Evolutionary conservation across 805 yeast genomes (phyloP), one percentile per base, ranked within the genome.

Genomic region (Barnettozyma populi): DNA sequence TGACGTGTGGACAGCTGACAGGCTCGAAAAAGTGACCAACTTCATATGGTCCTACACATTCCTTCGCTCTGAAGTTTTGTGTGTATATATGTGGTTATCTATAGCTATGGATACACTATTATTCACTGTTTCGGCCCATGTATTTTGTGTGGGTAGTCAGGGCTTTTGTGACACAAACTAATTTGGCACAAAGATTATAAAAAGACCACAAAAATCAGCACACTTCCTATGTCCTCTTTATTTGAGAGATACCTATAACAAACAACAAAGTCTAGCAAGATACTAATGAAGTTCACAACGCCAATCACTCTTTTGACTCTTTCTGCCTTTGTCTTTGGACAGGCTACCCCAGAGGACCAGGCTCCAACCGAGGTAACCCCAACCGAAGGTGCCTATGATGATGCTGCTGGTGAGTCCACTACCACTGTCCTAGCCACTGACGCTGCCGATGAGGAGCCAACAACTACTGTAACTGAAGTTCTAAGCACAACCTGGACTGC

Each of bases 401-500:
- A 52, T 24, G 39, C 37, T 23, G 13, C 19, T 20, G 43, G 66
- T 69, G 36, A 61, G 68, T 38, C 75, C 7, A 50, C 63, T 5
- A 23, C 42, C 34, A 25, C 42, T 5, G 34, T 27, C 23, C 42
- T 27, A 18, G 42, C 32, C 42, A 57, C 62, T 18, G 64, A 63
- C 13, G 79, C 75, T 62, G 36, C 20, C 35, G 47, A 19, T 19
- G 50, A 39, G 5, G 38, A 35, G 10, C 20, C 43, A 24, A 38
- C 43, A n/a, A 14, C 46, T 3, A 23, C 46, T n/a, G 18, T 46
- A 11, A 42, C 48, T 25, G 39, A 41, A 20, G 70, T 75, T 49
- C 27, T 48, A 13, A 41, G 46, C 36, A 45, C 47, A n/a, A 51
- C 71, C 29, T 54, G 69, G 45, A 58, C 67, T 34, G 57, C 67